Evolutionary conservation across 1,284 basidiomycete genomes (phyloP), one percentile per base, ranked within the genome.

Genomic region (Phaffia rhodozyma): DNA sequence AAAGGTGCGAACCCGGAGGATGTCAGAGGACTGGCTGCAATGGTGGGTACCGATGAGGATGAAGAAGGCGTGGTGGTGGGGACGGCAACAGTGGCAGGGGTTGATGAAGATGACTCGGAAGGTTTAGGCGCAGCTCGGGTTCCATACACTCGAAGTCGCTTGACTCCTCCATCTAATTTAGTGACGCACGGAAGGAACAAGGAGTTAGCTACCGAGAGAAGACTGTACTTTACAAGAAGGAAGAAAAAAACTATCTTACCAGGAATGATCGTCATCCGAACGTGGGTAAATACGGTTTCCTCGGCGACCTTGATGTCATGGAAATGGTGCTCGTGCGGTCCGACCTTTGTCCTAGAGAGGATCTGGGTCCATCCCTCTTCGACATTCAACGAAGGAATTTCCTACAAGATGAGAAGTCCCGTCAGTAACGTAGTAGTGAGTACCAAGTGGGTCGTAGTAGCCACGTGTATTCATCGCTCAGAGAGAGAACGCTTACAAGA

Each of bases 251-350:
- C 2, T 21, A 16, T 67, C 77, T 67, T 29, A 77, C 76, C 77
- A 4, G 94, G 94, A 75, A 88, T 84, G 71, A 97, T 96, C 23
- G 87, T 90, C 67, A 94, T 78, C 70, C 85, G 84, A 63, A 97
- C 83, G 75, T 98, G 94, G 18, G 85, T 91, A 75, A 84, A 92
- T 21, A 79, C 74, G 27, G 38, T 16, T 11, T 51, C 23, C 13
- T 76, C 81, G 51, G 69, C 62, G 23, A 81, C 78, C 69, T 85
- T 81, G 70, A 86, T 82, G 70, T 87, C 84, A 77, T 97, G 90
- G 73, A 83, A 88, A 74, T 97, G 92, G 72, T 90, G 87, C 68
- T 86, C 81, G 77, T 97, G 88, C 3, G 96, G 88, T 13, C 92
- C 91, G 50, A 94, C 81, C 71, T 88, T 88, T 29, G 84, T 85